These are phyloP conservation scores for Onygenales sp. DNA, from an alignment of 2,329 filamentous ascomycete genomes.

Conservation along the genomic window DNA sequence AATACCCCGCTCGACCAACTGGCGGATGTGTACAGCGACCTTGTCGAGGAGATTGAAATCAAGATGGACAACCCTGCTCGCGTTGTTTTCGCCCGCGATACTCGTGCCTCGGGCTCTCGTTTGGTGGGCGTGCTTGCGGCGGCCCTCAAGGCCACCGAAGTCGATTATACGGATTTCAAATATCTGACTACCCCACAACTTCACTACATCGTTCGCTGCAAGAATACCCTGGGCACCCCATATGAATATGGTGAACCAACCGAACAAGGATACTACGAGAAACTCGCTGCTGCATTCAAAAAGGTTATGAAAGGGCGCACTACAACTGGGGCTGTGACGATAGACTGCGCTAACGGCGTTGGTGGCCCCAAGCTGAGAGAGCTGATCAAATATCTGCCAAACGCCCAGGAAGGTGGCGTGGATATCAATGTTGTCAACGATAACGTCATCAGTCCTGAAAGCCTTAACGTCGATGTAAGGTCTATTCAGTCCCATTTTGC, in stretches of 20 bases:
- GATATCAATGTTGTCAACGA: conserved; percentile 87
- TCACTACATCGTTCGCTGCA: conserved; percentile 88
- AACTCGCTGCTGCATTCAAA: conserved; percentile 76
- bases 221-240: conserved; percentile 83
- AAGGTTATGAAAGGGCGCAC: conserved; percentile 70
- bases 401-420: conserved; percentile 56
- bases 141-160: conserved; percentile 65
- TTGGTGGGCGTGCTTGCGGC: conserved; percentile 71
- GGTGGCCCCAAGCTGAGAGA: conserved; percentile 84
- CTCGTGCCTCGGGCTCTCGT: conserved; percentile 78
- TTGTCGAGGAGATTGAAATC: conserved; percentile 67
- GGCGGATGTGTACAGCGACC: conserved; percentile 62
- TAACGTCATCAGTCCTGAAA: conserved; percentile 80
- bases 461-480: conserved; percentile 71
- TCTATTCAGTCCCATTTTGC: not conserved
- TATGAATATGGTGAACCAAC: conserved; percentile 82
- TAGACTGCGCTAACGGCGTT: conserved; percentile 95
- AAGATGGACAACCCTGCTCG: conserved; percentile 61
- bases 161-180: conserved; percentile 74
- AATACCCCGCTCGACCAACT: conserved; percentile 73
- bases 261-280: conserved; percentile 90
- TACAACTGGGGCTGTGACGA: conserved; percentile 62
- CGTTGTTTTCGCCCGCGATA: conserved; percentile 87
- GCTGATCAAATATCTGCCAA: conserved; percentile 71
- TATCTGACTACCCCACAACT: conserved; percentile 94